Evolutionary conservation across 768 basidiomycete genomes (phyloP), one percentile per base, ranked within the genome.

Genomic region (Podaxis carcinomalis): DNA sequence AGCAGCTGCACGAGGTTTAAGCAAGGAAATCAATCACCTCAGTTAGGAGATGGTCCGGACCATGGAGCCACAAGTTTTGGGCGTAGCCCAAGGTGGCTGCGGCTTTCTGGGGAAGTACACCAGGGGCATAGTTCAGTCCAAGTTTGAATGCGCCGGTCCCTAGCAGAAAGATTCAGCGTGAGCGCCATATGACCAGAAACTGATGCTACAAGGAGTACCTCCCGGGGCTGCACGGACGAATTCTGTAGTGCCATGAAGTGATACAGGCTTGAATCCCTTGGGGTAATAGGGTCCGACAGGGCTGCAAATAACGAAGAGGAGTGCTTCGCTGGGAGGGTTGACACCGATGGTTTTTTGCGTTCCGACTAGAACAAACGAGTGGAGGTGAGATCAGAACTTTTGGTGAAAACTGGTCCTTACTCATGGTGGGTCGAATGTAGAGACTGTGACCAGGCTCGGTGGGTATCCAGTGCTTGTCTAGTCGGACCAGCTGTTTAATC

Each of bases 401-500:
- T 9, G 42, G 23, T 7, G 50, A 55, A 13, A 7, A n/a, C 25
- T 25, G 16, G 9, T 27, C 7, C 53, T 54, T 13, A 61, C 59
- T 92, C 66, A 93, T 72, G 7, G 89, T 89, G 28, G 92, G 90
- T 61, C 95, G 88, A 64, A 98, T 86, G 73, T 97, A 98, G 57
- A 98, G 74, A 73, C 93, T 95, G 75, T 96, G 88, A 14, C 93
- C 94, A 6, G 89, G 84, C 66, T 89, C 85, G 59, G 83, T 83
- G 16, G 96, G 96, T 67, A 98, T 92, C 95, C 95, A 98, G 63
- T 90, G 82, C 64, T 85, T 86, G 68, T 98, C 95, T 49, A 93
- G 69, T 19, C 83, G 81, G 67, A 98, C 78, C 66, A 98, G 89
- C 73, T 88, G 80, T 80, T 94, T 94, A 71, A 98, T 90, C 57